Conservation (phyloP, 176 grass and related monocot species). For the Ananas comosus region DNA sequence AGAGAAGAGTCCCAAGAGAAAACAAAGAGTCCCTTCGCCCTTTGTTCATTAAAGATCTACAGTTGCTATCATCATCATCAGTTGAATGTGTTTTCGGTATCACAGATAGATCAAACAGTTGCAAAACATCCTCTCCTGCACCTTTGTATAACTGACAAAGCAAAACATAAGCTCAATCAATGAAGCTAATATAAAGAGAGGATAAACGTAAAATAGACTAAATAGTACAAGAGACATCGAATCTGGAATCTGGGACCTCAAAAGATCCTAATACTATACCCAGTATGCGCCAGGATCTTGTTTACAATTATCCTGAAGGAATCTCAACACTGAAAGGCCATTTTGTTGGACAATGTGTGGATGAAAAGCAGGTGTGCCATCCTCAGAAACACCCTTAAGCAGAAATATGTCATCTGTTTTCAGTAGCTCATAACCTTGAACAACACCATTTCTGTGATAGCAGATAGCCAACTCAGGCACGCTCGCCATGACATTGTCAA, state of each 20-base stretch:
- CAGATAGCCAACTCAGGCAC: conserved; percentile 97
- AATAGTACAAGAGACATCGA: neutral
- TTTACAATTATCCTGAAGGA: conserved; percentile 95
- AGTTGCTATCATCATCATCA: conserved; percentile 63
- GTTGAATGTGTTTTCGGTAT: conserved; percentile 50
- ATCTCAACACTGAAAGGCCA: conserved; percentile 82
- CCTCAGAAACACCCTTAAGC: conserved; percentile 84
- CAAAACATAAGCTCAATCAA: neutral
- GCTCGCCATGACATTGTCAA: conserved; percentile 96
- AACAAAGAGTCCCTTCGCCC: conserved; percentile 83
- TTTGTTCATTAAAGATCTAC: conserved; percentile 69
- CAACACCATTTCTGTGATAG: conserved; percentile 95
- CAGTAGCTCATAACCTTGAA: conserved; percentile 90
- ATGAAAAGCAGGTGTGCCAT: conserved; percentile 90
- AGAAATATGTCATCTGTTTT: conserved; percentile 98
- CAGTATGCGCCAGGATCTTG: conserved; percentile 97
- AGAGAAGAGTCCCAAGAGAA: conserved; percentile 85
- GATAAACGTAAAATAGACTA: neutral
- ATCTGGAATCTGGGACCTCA: neutral
- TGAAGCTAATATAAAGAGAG: neutral
- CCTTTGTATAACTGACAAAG: conserved; percentile 90
- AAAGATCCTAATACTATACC: conserved; percentile 40
- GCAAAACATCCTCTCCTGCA: conserved; percentile 88
- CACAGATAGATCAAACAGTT: conserved; percentile 83
- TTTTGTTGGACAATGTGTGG: conserved; percentile 97